phyloP scores from a whole-genome alignment of 306 rosid genomes.

The Ormosia emarginata region DNA sequence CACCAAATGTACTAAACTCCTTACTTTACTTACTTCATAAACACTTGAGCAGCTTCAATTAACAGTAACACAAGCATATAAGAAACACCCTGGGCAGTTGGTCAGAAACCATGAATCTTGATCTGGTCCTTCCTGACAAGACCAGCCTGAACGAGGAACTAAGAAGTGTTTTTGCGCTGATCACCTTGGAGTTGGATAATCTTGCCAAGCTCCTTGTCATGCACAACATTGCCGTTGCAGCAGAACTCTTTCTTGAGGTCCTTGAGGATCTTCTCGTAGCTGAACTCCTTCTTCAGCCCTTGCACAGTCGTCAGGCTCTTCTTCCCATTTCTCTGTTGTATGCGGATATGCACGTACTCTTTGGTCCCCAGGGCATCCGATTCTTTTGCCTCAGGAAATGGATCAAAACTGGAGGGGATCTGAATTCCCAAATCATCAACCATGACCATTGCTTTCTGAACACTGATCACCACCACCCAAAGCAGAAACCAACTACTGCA shows the following conservation, averaged over 20 bases:
- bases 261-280: slow-evolving; percentile 75
- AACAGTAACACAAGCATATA: background rate
- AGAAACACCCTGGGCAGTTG: background rate
- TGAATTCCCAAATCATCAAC: slow-evolving; percentile 56
- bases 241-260: slow-evolving; percentile 76
- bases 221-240: slow-evolving; percentile 64
- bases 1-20: background rate
- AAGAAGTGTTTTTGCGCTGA: slow-evolving; percentile 56
- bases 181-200: slow-evolving; percentile 66
- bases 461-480: background rate
- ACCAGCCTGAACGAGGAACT: slow-evolving; percentile 49
- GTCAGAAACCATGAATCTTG: slow-evolving; percentile 59
- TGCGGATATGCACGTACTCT: slow-evolving; percentile 69
- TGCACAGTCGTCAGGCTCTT: slow-evolving; percentile 79
- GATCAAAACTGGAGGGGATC: slow-evolving; percentile 54
- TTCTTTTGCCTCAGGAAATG: slow-evolving; percentile 65
- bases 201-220: slow-evolving; percentile 55
- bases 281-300: slow-evolving; percentile 61
- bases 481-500: background rate
- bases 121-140: slow-evolving; percentile 45
- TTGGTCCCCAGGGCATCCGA: slow-evolving; percentile 63
- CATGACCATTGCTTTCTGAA: slow-evolving; percentile 48
- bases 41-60: background rate
- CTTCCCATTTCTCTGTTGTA: slow-evolving; percentile 78
- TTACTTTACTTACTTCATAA: background rate